A percentile compares a stretch with the other conserved stretches of the same genome.
Conservation (phyloP, 1,284 basidiomycete species). For the Earliella scabrosa region DNA sequence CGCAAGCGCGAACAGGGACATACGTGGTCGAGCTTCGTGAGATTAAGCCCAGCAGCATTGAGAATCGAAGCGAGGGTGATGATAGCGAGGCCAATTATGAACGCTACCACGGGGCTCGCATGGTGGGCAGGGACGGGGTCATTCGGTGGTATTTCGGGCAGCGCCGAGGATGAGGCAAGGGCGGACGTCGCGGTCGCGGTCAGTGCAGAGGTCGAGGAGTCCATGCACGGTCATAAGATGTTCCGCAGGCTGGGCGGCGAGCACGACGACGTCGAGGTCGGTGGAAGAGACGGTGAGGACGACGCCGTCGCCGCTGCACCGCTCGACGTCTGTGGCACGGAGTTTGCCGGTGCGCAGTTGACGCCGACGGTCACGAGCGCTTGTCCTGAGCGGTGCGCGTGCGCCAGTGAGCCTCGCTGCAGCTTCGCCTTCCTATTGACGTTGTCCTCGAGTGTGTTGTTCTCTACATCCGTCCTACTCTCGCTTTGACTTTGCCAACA, state of each 20-base stretch:
- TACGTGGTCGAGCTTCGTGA: constrained; percentile 86
- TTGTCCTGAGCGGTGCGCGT: too few relatives aligned
- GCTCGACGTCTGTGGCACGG: constrained; percentile 10
- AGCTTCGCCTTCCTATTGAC: too few relatives aligned
- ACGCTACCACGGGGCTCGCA: constrained; percentile 69
- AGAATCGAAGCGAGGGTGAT: constrained; percentile 78
- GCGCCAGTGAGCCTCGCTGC: too few relatives aligned
- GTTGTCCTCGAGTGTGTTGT: too few relatives aligned
- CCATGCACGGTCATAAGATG: constrained; percentile 22
- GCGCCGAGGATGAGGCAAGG: constrained; percentile 7
- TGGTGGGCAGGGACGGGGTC: constrained; percentile 41
- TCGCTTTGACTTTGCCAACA: background rate
- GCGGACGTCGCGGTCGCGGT: constrained; percentile 10
- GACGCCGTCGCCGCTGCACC: constrained; percentile 3
- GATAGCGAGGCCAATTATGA: constrained; percentile 82
- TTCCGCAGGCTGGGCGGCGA: background rate
- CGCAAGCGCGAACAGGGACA: constrained; percentile 23
- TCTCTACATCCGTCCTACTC: too few relatives aligned
- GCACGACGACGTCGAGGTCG: background rate
- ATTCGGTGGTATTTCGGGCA: constrained; percentile 12
- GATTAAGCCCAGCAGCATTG: constrained; percentile 84
- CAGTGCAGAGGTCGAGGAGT: constrained; percentile 9
- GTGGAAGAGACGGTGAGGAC: background rate
- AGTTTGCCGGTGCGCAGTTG: background rate
- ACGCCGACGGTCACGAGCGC: too few relatives aligned